Evolutionary conservation across 2,329 filamentous ascomycete genomes (phyloP).

Genomic region (Harringtonia aguacate): DNA sequence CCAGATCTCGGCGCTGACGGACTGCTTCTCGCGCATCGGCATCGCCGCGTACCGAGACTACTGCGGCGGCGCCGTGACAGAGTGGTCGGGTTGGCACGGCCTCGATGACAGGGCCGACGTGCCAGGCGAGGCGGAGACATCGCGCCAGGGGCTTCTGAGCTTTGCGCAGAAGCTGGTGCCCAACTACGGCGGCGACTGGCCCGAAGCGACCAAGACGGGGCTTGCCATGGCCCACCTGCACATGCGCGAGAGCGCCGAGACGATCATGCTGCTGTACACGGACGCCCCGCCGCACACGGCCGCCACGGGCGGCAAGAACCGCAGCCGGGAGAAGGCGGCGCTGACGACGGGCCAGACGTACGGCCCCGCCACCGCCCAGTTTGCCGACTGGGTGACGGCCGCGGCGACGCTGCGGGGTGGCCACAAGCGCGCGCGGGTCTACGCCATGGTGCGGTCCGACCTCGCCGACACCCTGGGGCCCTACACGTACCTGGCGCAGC

Average conservation of each 20-base stretch:
- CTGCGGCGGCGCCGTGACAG: constrained; percentile 20
- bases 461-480: constrained; percentile 16
- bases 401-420: constrained; percentile 22
- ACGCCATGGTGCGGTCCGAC: constrained; percentile 25
- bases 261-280: constrained; percentile 39
- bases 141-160: constrained; percentile 22
- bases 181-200: constrained; percentile 27
- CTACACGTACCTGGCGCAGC: constrained; percentile 29
- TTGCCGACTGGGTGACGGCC: constrained; percentile 33
- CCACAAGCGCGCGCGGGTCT: constrained; percentile 30
- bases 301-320: constrained; percentile 16
- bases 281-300: constrained; percentile 15
- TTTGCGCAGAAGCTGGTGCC: constrained; percentile 23
- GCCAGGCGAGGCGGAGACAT: constrained; percentile 10
- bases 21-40: constrained; percentile 37
- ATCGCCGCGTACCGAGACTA: constrained; percentile 41
- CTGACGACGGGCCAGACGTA: constrained; percentile 13
- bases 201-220: constrained; percentile 37
- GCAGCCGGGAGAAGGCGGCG: constrained; percentile 17
- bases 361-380: constrained; percentile 22
- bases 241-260: constrained; percentile 36
- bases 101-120: neutral
- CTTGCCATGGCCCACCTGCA: constrained; percentile 33
- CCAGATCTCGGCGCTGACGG: constrained; percentile 34
- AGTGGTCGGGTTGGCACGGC: constrained; percentile 39